A percentile compares a stretch with the other conserved stretches of the same genome.
Evolutionary conservation across 805 yeast species (phyloP).

Genomic region (Starmerella apicola): DNA sequence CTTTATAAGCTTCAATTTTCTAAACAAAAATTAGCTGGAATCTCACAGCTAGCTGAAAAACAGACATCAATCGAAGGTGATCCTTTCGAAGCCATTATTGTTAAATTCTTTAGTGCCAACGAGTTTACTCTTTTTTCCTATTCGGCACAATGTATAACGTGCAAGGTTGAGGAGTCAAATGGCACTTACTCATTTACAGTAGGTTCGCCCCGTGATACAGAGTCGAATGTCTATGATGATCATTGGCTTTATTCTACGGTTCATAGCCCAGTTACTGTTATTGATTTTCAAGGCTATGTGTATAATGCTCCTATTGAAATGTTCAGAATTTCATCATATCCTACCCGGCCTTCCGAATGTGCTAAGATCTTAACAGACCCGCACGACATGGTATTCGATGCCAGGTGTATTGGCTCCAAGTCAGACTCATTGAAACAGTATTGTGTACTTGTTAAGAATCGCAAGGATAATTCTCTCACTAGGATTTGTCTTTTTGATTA

Average conservation of each 20-base stretch:
- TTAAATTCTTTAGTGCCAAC: conserved; percentile 1
- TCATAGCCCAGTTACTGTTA: not conserved
- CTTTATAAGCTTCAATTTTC: not conserved
- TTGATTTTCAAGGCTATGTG: not conserved
- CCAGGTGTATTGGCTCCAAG: no score
- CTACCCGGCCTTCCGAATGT: not conserved
- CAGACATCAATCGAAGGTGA: conserved; percentile 4
- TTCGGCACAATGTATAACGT: not conserved
- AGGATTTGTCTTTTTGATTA: not conserved
- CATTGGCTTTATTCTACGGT: conserved; percentile 3
- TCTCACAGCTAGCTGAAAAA: not conserved
- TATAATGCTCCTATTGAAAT: not conserved
- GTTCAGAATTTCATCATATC: not conserved
- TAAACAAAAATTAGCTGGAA: not conserved
- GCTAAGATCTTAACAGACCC: not conserved
- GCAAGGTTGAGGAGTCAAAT: not conserved
- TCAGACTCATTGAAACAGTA: no score
- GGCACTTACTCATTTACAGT: not conserved
- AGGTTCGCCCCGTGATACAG: not conserved
- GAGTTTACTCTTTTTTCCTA: conserved; percentile 3
- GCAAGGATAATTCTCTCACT: no score
- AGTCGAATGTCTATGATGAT: conserved; percentile 4
- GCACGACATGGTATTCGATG: not conserved
- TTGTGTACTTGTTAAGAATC: no score
- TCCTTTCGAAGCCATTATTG: conserved; percentile 9